These are phyloP conservation scores for Starmerella sirachaensis DNA, from an alignment of 805 yeast species.

Conservation along the genomic window DNA sequence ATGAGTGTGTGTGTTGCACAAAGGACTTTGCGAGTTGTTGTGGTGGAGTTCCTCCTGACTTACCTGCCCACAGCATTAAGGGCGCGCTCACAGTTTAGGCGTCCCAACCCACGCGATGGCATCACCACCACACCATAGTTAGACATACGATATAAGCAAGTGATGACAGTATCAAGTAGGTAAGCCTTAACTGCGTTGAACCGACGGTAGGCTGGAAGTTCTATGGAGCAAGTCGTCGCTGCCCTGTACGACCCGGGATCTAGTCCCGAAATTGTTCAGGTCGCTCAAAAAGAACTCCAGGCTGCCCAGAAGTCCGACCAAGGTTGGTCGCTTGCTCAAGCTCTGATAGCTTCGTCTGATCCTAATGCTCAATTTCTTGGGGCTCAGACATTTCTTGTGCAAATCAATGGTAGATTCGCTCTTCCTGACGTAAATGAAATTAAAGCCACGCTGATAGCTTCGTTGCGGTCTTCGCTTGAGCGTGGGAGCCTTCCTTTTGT, in stretches of 20 bases:
- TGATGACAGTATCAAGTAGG: no score
- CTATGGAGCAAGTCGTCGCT: constrained; percentile 16
- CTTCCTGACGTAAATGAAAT: constrained; percentile 13
- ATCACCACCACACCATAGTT: no score
- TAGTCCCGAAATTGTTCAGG: constrained; percentile 11
- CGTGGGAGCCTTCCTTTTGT: constrained; percentile 31
- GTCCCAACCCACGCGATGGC: no score
- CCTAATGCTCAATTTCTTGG: constrained; percentile 53
- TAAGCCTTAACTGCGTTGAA: no score
- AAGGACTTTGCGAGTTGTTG: constrained; percentile 43
- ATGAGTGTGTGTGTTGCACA: neutral
- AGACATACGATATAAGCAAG: no score
- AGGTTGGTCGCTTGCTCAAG: constrained; percentile 49
- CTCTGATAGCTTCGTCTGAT: constrained; percentile 32
- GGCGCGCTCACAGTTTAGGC: no score
- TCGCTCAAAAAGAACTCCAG: constrained; percentile 45
- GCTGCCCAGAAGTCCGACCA: constrained; percentile 42
- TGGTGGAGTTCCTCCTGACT: constrained; percentile 93
- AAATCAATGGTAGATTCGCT: constrained; percentile 14
- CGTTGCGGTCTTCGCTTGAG: constrained; percentile 14
- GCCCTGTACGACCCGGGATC: constrained; percentile 16
- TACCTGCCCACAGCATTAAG: no score
- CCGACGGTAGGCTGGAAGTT: no score
- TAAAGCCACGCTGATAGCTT: constrained; percentile 7
- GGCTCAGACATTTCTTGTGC: constrained; percentile 63